Evolutionary conservation across 2,329 filamentous ascomycete species (phyloP).

Genomic region (Dothiorella sarmentorum): DNA sequence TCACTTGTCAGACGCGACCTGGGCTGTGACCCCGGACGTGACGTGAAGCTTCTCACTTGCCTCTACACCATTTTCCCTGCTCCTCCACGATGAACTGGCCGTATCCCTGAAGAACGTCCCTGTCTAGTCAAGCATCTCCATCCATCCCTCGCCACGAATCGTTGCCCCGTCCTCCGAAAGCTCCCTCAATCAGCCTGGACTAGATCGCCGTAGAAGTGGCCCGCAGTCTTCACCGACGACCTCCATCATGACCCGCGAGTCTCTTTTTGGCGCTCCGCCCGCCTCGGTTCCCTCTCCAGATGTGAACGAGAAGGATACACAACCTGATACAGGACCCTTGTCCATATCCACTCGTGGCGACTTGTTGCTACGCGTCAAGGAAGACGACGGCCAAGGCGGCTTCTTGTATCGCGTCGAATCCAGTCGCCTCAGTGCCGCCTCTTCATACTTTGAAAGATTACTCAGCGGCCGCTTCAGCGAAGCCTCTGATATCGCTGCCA

Average conservation of each 20-base stretch:
- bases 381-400: slow-evolving; percentile 56
- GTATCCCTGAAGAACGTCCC: slow-evolving; percentile 40
- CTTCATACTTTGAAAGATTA: slow-evolving; percentile 67
- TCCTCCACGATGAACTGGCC: slow-evolving; percentile 47
- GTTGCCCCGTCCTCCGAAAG: background rate
- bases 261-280: slow-evolving; percentile 12
- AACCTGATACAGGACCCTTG: slow-evolving; percentile 36
- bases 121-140: background rate
- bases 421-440: slow-evolving; percentile 55
- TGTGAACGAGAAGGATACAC: slow-evolving; percentile 21
- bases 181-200: too few relatives aligned
- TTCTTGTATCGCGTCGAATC: slow-evolving; percentile 62
- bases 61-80: too few relatives aligned
- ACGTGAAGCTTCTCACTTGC: background rate
- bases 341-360: slow-evolving; percentile 59
- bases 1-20: too few relatives aligned
- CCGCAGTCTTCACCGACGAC: background rate
- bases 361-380: slow-evolving; percentile 63
- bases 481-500: slow-evolving; percentile 52
- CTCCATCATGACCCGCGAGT: slow-evolving; percentile 3
- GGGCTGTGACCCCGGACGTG: too few relatives aligned
- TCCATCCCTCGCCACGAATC: background rate
- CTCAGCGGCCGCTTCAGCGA: slow-evolving; percentile 65
- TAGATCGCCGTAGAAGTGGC: too few relatives aligned
- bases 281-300: slow-evolving; percentile 21